A percentile compares a stretch with the other conserved stretches of the same genome.
These are phyloP conservation scores for Moricandia moricandioides DNA, from an alignment of 345 rosid species.

Conservation along the genomic window DNA sequence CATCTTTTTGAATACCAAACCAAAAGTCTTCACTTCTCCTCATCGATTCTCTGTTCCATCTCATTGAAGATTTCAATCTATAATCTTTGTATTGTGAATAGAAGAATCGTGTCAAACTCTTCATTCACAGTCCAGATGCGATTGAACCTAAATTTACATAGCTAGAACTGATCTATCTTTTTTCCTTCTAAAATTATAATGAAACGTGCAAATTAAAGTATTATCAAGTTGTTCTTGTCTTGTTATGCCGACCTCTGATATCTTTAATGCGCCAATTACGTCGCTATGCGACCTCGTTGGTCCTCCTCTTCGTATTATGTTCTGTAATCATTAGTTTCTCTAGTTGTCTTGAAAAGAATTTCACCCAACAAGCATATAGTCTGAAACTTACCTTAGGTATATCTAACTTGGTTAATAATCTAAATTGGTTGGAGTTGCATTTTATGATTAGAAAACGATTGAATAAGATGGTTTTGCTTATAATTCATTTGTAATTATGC, in stretches of 20 bases:
- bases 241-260: conserved; percentile 34
- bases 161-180: neutral
- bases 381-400: neutral
- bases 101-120: neutral
- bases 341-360: neutral
- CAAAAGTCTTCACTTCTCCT: neutral
- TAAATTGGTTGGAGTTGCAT: neutral
- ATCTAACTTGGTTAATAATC: neutral
- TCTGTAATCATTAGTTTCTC: conserved; percentile 2
- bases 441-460: conserved; percentile 13
- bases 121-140: neutral
- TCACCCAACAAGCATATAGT: neutral
- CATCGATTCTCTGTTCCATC: neutral
- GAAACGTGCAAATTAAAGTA: conserved; percentile 6
- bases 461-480: conserved; percentile 18
- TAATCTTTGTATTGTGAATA: neutral
- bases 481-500: conserved; percentile 12
- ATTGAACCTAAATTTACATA: neutral
- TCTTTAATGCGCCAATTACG: conserved; percentile 19
- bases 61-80: neutral
- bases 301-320: neutral
- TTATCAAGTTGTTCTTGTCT: conserved; percentile 21
- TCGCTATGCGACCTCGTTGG: neutral
- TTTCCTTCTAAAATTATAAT: neutral
- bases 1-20: neutral